Evolutionary conservation across 805 yeast species (phyloP), one percentile per base, ranked within the genome.

Genomic region (Danielia reshetovae): DNA sequence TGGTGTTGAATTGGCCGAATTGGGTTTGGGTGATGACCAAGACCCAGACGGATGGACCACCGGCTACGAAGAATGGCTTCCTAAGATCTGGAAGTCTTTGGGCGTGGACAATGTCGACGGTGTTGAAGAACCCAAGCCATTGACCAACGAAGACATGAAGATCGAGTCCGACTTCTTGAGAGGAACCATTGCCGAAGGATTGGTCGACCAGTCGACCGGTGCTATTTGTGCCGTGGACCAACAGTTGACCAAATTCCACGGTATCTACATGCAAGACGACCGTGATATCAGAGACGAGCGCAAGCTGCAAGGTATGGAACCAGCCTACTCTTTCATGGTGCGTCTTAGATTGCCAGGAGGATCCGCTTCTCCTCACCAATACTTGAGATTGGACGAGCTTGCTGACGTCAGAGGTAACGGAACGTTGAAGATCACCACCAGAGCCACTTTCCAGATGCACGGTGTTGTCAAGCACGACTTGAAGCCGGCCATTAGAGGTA

Each of bases 241-340:
- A 65, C 97, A 89, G 64, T 64, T 90, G 60, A 88, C 97, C 47
- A 90, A 90, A 65, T 90, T 90, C 77, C 97, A 90, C 62, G 97
- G 97, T 65, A 87, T 88, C 48, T 90, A 90, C 61, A 87, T 90
- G 95, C 97, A 90, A 68, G 97, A 90, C 61, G 97, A 90, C 59
- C 85, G 97, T 69, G 97, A 90, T 62, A 71, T 90, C 40, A 77
- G 97, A 60, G 97, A 90, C 37, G 83, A 85, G 50, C 81, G 97
- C 56, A 90, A 89, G 65, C 77, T 85, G 30, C 86, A 85, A 56
- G 97, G 97, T 28, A 60, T 85, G 44, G 97, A 90, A 65, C 97
- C 97, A 12, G 95, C 94, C 32, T 90, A 85, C 60, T 75, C 94
- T n/a, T 90, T 90, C 64, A 90, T 90, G 97, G 89, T 88, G 12